Evolutionary conservation across 306 rosid genomes (phyloP).

Genomic region (Cyclanthera cordifolia): DNA sequence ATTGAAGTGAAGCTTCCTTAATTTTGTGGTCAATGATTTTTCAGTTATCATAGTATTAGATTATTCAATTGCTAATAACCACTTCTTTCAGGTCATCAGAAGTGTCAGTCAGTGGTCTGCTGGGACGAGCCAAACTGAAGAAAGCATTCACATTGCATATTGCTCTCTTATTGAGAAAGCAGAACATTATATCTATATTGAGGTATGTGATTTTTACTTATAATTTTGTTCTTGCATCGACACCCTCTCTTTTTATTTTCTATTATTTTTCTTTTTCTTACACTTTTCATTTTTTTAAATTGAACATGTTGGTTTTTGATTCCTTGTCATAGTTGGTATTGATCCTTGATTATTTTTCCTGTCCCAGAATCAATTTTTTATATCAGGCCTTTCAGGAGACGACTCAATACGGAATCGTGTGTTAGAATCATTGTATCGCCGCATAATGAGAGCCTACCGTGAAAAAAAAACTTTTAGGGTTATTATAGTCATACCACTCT

Average conservation of each 20-base stretch:
- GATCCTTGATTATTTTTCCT: neutral
- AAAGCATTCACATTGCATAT: constrained; percentile 89
- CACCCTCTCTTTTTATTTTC: neutral
- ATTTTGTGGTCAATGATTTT: neutral
- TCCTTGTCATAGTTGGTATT: neutral
- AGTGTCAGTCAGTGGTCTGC: constrained; percentile 99
- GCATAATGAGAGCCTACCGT: constrained; percentile 72
- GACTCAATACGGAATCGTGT: constrained; percentile 81
- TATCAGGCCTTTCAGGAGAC: constrained; percentile 93
- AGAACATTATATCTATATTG: constrained; percentile 85
- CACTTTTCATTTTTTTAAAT: neutral
- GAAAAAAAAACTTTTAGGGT: constrained; percentile 76
- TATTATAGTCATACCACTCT: constrained; percentile 83
- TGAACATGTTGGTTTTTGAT: neutral
- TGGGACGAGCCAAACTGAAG: constrained; percentile 92
- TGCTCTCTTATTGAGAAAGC: constrained; percentile 90
- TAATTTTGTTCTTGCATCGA: neutral
- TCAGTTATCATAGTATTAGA: constrained; percentile 8
- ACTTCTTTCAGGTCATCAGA: constrained; percentile 67
- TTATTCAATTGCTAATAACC: constrained; percentile 6
- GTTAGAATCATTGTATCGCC: constrained; percentile 61
- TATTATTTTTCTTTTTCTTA: too few species aligned
- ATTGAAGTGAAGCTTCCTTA: neutral
- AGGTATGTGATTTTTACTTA: constrained; percentile 37
- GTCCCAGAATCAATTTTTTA: constrained; percentile 91